Evolutionary conservation across 805 yeast genomes (phyloP), one percentile per base, ranked within the genome.

Genomic region (Kluyveromyces siamensis): DNA sequence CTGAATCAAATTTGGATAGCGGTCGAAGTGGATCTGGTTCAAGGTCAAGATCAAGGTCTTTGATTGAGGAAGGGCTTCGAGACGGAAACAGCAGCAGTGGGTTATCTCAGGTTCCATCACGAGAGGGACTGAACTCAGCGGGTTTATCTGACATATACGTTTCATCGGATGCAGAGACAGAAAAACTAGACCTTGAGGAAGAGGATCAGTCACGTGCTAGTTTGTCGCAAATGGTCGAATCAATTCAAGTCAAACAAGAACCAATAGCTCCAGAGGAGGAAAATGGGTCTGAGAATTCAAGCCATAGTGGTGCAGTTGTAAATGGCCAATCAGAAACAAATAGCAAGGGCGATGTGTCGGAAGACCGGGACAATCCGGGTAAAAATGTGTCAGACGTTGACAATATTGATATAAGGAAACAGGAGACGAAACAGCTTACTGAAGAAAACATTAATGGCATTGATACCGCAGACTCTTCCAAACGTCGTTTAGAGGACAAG

Each of bases 151-250:
- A 61, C 41, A 57, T 56, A 46, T 62, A 59, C 47, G 52, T 63
- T 30, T 60, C 67, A 11, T 83, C 93, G 14, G 96, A 89, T 66
- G 96, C 93, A 16, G 97, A 89, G 62, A 89, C 97, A 0, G 96
- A 89, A 61, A 83, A 79, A 57, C 80, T 88, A 87, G 91, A 80
- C 41, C 61, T 67, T 52, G 62, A 68, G 19, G 25, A 30, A 30
- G 45, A 43, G 19, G 45, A 43, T 38, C 39, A 43, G 27, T 43
- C 45, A 43, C 45, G 45, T 43, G 45, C 25, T 25, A 43, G 18
- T 3, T 27, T 43, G 17, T 33, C 45, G 27, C 39, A 30, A 14
- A 43, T 43, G 39, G 57, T 65, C 5, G 44, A 42, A 43, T 30
- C 13, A 35, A 18, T 25, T 10, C 14, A 30, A 30, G 14, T 11